These are phyloP conservation scores for Sistotremastrum niveocremeum DNA, from an alignment of 768 basidiomycete species.

Conservation along the genomic window DNA sequence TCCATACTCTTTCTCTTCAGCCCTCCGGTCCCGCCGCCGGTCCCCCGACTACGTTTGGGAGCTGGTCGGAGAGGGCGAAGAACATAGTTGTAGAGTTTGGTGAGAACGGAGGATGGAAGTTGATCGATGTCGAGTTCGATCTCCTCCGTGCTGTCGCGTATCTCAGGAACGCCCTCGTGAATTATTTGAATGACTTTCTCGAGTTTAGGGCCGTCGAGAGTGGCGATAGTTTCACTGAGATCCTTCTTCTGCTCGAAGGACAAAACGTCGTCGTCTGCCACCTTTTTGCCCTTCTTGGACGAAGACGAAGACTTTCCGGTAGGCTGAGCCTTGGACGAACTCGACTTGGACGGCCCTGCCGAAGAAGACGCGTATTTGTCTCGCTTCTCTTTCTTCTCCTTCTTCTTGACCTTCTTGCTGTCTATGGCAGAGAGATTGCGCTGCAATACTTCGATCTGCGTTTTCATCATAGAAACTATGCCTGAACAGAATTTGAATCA, in stretches of 20 bases:
- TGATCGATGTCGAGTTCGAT: constrained; percentile 97
- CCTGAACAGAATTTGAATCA: constrained; percentile 29
- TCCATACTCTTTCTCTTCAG: constrained; percentile 94
- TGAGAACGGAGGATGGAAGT: constrained; percentile 73
- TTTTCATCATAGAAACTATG: constrained; percentile 64
- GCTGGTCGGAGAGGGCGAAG: constrained; percentile 57
- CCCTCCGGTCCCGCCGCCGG: constrained; percentile 80
- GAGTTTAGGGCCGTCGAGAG: constrained; percentile 70
- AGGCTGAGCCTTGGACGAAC: constrained; percentile 25
- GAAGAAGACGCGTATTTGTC: constrained; percentile 40
- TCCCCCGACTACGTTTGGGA: constrained; percentile 55
- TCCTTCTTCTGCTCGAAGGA: constrained; percentile 98
- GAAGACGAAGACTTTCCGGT: constrained; percentile 28
- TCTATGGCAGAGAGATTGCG: constrained; percentile 47
- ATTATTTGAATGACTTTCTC: constrained; percentile 92
- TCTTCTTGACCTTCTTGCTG: constrained; percentile 33
- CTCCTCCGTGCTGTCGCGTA: constrained; percentile 90
- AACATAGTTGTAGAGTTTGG: constrained; percentile 92
- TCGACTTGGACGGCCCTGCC: constrained; percentile 41
- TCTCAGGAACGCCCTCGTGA: constrained; percentile 84
- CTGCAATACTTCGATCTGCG: constrained; percentile 66
- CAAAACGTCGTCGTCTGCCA: constrained; percentile 63
- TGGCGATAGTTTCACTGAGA: constrained; percentile 84
- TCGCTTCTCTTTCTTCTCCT: constrained; percentile 65
- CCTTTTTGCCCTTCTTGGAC: constrained; percentile 44